A percentile compares a stretch with the other conserved stretches of the same genome.
Conservation (phyloP, 352 stramenopile genomes). For the Hyphochytrium catenoides region DNA sequence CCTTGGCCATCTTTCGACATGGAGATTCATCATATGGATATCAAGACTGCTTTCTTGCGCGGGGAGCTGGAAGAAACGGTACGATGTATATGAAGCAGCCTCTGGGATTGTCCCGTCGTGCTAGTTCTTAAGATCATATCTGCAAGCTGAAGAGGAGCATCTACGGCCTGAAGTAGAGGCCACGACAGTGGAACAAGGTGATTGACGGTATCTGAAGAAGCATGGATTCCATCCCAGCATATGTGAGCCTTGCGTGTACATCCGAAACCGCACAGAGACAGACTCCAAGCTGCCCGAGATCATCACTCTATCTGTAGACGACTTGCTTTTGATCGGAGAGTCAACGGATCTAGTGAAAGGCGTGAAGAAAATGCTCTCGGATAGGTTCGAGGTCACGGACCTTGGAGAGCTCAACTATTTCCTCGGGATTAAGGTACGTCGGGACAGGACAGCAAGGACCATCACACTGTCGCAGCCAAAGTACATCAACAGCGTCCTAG, state of each 20-base stretch:
- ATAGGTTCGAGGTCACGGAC: conserved; percentile 5
- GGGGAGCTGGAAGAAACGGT: not conserved
- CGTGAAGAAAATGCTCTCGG: conserved; percentile 4
- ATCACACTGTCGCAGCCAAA: conserved; percentile 8
- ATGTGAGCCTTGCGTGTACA: conserved; percentile 9
- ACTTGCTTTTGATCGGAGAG: conserved; percentile 8
- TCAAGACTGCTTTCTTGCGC: conserved; percentile 1
- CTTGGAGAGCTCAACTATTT: conserved; percentile 3
- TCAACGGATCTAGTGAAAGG: not conserved
- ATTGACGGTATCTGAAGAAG: conserved; percentile 2
- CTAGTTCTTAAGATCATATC: too few species aligned
- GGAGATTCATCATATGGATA: conserved; percentile 3
- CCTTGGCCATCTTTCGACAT: not conserved
- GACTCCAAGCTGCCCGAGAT: conserved; percentile 3
- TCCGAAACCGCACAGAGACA: not conserved
- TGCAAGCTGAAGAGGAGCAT: conserved; percentile 3
- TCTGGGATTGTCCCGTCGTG: conserved; percentile 1
- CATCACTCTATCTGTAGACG: conserved; percentile 9
- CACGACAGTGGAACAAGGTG: conserved; percentile 5
- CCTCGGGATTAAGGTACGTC: conserved; percentile 4
- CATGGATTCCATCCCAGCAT: conserved; percentile 5
- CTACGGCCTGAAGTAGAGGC: conserved; percentile 7
- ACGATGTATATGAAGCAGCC: not conserved
- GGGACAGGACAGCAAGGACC: not conserved
- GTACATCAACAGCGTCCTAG: conserved; percentile 5